These are phyloP conservation scores for Podaxis sp. DNA, from an alignment of 768 basidiomycete species.

Conservation along the genomic window DNA sequence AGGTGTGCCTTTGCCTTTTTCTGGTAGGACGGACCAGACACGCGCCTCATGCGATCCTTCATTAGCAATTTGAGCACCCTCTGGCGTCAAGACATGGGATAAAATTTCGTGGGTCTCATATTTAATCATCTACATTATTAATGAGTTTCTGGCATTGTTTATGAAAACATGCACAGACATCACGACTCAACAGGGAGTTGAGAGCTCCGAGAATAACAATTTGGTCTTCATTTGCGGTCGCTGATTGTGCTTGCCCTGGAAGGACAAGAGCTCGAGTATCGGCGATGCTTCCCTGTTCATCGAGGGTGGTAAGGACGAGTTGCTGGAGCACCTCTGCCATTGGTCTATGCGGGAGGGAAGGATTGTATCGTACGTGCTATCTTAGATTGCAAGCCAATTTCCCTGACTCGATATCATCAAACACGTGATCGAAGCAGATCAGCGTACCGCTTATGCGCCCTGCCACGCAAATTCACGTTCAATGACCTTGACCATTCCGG, in stretches of 20 bases:
- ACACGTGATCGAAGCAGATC: conserved; percentile 19
- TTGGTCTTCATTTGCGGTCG: conserved; percentile 75
- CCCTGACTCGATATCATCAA: conserved; percentile 22
- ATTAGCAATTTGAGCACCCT: conserved; percentile 76
- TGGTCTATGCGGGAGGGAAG: conserved; percentile 14
- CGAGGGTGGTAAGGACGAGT: conserved; percentile 72
- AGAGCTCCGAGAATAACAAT: conserved; percentile 84
- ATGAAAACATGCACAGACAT: conserved; percentile 47
- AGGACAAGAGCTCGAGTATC: conserved; percentile 72
- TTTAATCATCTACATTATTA: conserved; percentile 68
- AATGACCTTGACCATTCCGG: not conserved
- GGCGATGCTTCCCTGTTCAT: conserved; percentile 49
- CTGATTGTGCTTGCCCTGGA: conserved; percentile 59
- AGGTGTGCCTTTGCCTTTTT: conserved; percentile 67
- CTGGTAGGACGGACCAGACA: conserved; percentile 84
- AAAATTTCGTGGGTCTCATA: conserved; percentile 78
- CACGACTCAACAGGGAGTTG: conserved; percentile 85
- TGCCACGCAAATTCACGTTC: conserved; percentile 18
- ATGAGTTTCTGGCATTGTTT: conserved; percentile 2
- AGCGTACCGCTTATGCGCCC: not conserved
- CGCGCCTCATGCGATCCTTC: conserved; percentile 94
- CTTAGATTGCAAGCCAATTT: conserved; percentile 1
- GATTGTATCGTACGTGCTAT: conserved; percentile 1
- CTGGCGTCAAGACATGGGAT: conserved; percentile 73
- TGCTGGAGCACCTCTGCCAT: conserved; percentile 85